Evolutionary conservation across 78 protist species (phyloP).

Genomic region (slime mould (Dictyostelium discoideum)): DNA sequence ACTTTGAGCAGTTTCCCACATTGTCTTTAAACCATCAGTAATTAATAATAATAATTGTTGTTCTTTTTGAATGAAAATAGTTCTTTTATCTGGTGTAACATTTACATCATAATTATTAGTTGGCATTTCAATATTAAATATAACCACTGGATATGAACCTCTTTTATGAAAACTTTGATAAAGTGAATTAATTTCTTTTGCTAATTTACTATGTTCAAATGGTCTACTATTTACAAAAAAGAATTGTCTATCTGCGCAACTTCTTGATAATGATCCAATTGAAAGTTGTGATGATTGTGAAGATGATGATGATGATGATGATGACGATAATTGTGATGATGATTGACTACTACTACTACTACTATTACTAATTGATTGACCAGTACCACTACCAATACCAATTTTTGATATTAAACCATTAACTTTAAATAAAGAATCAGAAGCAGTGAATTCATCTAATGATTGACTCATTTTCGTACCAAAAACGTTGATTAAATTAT

Average conservation of each 20-base stretch:
- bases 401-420: slow-evolving; percentile 74
- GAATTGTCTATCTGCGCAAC: slow-evolving; percentile 82
- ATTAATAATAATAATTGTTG: slow-evolving; percentile 5
- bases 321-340: not conserved
- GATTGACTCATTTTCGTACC: slow-evolving; percentile 72
- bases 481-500: slow-evolving; percentile 74
- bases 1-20: slow-evolving; percentile 46
- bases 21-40: slow-evolving; percentile 14
- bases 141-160: slow-evolving; percentile 69
- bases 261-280: slow-evolving; percentile 11
- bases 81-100: slow-evolving; percentile 97
- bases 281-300: not conserved
- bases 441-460: slow-evolving; percentile 13
- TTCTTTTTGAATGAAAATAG: slow-evolving; percentile 84
- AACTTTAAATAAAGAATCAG: slow-evolving; percentile 8
- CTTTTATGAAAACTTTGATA: slow-evolving; percentile 51
- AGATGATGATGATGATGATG: not conserved
- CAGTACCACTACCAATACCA: slow-evolving; percentile 26
- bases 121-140: slow-evolving; percentile 55
- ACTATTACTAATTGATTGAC: slow-evolving; percentile 7
- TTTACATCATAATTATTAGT: slow-evolving; percentile 90
- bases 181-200: slow-evolving; percentile 69
- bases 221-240: slow-evolving; percentile 92
- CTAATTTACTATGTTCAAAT: slow-evolving; percentile 81
- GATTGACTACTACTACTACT: not conserved